Evolutionary conservation across 768 basidiomycete genomes (phyloP).

Genomic region (Naganishia kalamii): DNA sequence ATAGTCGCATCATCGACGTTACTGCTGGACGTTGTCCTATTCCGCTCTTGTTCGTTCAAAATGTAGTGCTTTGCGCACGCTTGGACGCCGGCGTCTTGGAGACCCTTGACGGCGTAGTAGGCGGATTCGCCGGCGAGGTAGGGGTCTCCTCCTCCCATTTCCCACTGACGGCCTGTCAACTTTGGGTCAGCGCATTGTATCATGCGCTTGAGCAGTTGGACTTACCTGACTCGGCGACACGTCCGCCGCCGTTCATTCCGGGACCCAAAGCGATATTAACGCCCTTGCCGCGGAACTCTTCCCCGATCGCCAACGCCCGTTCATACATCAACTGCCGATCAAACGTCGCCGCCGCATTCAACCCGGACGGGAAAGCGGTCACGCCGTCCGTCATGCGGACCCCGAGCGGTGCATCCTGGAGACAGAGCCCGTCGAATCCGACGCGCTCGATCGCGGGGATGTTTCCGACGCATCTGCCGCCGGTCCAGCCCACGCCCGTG

Average conservation of each 20-base stretch:
- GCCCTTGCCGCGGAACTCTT: conserved; percentile 76
- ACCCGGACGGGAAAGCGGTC: conserved; percentile 73
- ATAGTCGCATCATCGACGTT: conserved; percentile 74
- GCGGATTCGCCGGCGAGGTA: conserved; percentile 72
- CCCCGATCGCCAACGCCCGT: conserved; percentile 71
- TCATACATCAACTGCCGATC: conserved; percentile 70
- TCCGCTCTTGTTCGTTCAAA: conserved; percentile 51
- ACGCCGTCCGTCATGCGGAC: conserved; percentile 68
- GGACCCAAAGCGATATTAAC: conserved; percentile 63
- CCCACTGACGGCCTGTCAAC: conserved; percentile 73
- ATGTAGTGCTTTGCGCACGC: conserved; percentile 50
- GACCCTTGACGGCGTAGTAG: conserved; percentile 71
- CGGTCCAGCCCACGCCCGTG: conserved; percentile 50
- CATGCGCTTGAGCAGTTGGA: no score
- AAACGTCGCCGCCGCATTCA: conserved; percentile 77
- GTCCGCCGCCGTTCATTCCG: conserved; percentile 14
- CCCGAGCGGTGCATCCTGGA: conserved; percentile 60
- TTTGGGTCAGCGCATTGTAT: not conserved
- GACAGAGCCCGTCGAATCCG: conserved; percentile 42
- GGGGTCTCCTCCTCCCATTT: conserved; percentile 87
- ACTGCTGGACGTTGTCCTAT: conserved; percentile 49
- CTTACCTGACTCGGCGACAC: conserved; percentile 2
- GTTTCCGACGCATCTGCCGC: conserved; percentile 43
- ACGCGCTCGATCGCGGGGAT: conserved; percentile 32
- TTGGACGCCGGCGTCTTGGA: conserved; percentile 71